Evolutionary conservation across 2,329 filamentous ascomycete species (phyloP), one percentile per base, ranked within the genome.

Genomic region (Hypoxylon sp.): DNA sequence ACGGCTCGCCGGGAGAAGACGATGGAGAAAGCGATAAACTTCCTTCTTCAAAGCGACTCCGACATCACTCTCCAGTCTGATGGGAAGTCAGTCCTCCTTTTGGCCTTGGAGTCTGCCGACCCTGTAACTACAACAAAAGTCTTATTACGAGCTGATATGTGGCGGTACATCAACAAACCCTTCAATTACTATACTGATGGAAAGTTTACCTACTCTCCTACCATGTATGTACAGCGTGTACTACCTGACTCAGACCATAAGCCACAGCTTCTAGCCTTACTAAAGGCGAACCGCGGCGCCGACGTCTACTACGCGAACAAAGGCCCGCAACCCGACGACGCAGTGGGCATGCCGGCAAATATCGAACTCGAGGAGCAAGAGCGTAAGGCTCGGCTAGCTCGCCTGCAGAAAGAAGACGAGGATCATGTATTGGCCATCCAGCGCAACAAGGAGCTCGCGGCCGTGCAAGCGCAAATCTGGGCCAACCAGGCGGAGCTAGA

Each of bases 71-170:
- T 89, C 44, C 85, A 84, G 65, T 85, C 81, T 8, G 81, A 88
- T 46, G 86, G 86, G 11, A 91, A 89, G 71, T 88, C 89, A 0
- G 78, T 87, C 6, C 79, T 92, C 8, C 79, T 89, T 11, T 83
- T 91, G 1, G 89, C 89, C 3, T 83, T 92, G 24, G 86, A 90
- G 61, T 85, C 87, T 0, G 71, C 79, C 6, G 85, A 89, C 46
- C 83, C 89, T 0, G 66, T 90, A 2, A 79, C 82, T 0, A 87
- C 88, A 5, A 87, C 87, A 0, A 84, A 85, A 46, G 83, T 86
- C 0, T 82, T 92, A 1, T 81, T 92, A 6, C 89, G 89, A 72
- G 87, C 86, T 0, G 88, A 86, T 47, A 84, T 91, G 79, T 91
- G 89, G 88, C 88, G 89, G 74, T 80, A 86, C 32, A 79, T 91